Evolutionary conservation across 331 rosid species (phyloP), one percentile per base, ranked within the genome.

Genomic region (Stylosanthes scabra): DNA sequence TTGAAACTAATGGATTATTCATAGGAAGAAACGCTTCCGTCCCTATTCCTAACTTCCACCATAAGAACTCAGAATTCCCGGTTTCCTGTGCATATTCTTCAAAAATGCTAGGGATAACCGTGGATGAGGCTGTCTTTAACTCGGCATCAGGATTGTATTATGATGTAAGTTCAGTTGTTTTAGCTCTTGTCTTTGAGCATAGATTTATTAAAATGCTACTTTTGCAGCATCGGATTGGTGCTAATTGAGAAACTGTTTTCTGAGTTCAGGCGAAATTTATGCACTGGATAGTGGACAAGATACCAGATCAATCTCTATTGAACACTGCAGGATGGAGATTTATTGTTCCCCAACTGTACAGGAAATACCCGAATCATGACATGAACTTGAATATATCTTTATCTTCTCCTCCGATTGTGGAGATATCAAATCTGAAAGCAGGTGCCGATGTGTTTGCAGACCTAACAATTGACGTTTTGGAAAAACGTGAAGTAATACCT

Each of bases 271-370:
- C 92, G 71, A 85, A 90, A 2, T 94, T 94, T 81, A 89, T 94
- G 97, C 91, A 83, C 74, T 94, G 99, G 99, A 61, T 86, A 78
- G 94, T 94, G 62, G 91, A 89, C 74, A 79, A 91, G 79, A 61
- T 94, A 79, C 96, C 99, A 37, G 89, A 91, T 81, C 97, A 89
- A 70, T 81, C 91, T 45, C 82, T 91, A 76, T 58, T 91, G 78
- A 94, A 89, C 85, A 94, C 97, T 12, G 96, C 95, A 44, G 97
- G 87, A 74, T 94, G 97, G 96, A 94, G 95, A 94, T 91, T 85
- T 81, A 80, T 94, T 58, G 57, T 94, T 81, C 99, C 97, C 70
- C 97, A 91, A 67, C 82, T 94, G 45, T 94, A 91, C 89, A 86
- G 78, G 88, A 94, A 91, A 79, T 94, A 91, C 76, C 99, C 97